These are phyloP conservation scores for Oryza officinalis DNA, from an alignment of 176 grass and related monocot species.

Conservation along the genomic window DNA sequence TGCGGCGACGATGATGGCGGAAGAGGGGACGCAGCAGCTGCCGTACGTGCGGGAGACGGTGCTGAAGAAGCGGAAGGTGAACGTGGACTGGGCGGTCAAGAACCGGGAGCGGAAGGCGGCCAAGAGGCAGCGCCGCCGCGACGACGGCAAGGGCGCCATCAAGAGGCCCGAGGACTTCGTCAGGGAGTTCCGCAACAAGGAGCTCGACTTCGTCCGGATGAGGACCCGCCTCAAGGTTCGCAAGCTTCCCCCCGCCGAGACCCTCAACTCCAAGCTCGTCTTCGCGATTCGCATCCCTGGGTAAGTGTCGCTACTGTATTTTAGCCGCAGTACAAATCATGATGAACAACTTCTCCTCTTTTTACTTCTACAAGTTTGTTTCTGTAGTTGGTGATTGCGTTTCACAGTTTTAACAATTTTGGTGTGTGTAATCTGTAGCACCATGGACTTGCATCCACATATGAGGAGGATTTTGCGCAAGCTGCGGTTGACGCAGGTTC, in stretches of 20 bases:
- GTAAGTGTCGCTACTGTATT: constrained; percentile 28
- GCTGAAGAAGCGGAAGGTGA: constrained; percentile 82
- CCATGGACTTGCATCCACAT: constrained; percentile 66
- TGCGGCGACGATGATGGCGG: constrained; percentile 48
- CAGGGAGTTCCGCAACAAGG: constrained; percentile 80
- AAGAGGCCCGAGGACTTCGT: constrained; percentile 90
- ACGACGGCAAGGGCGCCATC: constrained; percentile 51
- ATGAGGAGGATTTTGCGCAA: constrained; percentile 65
- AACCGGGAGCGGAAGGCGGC: constrained; percentile 55
- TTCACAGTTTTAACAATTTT: neutral
- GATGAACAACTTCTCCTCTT: too few relatives aligned
- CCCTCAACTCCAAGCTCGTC: constrained; percentile 60
- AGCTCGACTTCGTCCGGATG: constrained; percentile 74
- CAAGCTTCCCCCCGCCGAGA: constrained; percentile 42
- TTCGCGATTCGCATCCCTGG: constrained; percentile 90
- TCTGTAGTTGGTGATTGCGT: neutral
- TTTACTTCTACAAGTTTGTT: neutral
- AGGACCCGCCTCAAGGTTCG: constrained; percentile 64
- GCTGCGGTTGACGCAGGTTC: constrained; percentile 59
- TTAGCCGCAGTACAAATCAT: neutral
- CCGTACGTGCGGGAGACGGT: constrained; percentile 72
- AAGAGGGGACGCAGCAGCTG: constrained; percentile 50
- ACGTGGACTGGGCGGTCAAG: constrained; percentile 82
- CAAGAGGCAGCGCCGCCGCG: constrained; percentile 45
- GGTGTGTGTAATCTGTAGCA: constrained; percentile 42